Base-by-base conservation (phyloP, 2,329 filamentous ascomycete species). In the Xylaria digitata region DNA sequence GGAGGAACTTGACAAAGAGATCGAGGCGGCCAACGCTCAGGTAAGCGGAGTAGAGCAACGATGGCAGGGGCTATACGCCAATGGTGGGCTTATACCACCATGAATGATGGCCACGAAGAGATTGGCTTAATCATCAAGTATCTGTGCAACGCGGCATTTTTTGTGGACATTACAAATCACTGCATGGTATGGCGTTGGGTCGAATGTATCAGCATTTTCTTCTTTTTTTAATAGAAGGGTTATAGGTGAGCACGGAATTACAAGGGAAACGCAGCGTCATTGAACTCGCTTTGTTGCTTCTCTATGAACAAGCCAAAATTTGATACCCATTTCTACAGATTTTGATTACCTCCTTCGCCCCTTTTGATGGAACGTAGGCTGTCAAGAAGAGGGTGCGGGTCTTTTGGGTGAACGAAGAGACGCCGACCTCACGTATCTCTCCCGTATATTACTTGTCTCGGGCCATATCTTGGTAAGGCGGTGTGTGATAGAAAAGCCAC, bases 1-100 rank as follows among this genome's bases (percentile, higher is more conserved):
- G 32, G 92, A 96, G 63, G 94, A 97, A 80, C 79, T 97, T 63
- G 92, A 91, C 48, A 83, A 82, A 42, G 94, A 97, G 81, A 95
- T 97, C 70, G 87, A 89, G 68, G 83, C 82, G 32, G 80, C 93
- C 13, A 89, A 84, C 71, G 83, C 82, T n/a, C 87, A 89, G 73
- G 85, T 96, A 6, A 84, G 84, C 0, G 86, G 86, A 19, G 84
- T 95, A 4, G 92, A 95, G 69, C 78, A 84, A 63, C 78, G 81
- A 37, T 88, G 85, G 85, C 82, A 87, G 68, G 85, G 82, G 2
- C 74, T 87, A 0, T 88, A 87, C 71, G 72, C 77, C 11, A 74
- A 75, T 49, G 75, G 73, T 3, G 64, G 70, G 6, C 61, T 61
- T n/a, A 23, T 46, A 6, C 50, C 42, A 46, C n/a, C 53, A 17